Evolutionary conservation across 176 grass and related monocot genomes (phyloP), one percentile per base, ranked within the genome.

Genomic region (Oryza glumipatula): DNA sequence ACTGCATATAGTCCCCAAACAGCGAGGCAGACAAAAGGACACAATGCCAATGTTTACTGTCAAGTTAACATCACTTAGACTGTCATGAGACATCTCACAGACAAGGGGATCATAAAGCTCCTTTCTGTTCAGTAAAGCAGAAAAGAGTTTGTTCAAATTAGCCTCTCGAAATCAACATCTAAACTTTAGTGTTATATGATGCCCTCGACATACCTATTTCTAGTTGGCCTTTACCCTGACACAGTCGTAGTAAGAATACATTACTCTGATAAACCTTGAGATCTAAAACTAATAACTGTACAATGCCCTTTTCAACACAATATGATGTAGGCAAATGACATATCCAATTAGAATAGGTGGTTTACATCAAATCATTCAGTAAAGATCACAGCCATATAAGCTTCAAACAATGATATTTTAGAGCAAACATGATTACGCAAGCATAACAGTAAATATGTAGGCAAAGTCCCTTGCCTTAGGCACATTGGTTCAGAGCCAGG

Each of bases 181-280:
- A 88, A 65, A 65, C 26, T 69, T 68, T 46, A 19, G 76, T 21
- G 17, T 46, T 54, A 81, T 6, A 36, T 46, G 16, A 81, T 36
- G 12, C 5, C 21, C 12, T 7, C n/a, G 30, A 0, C 64, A 60
- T 13, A 65, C 70, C 5, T 19, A 21, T n/a, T 67, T 73, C 14
- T 78, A 47, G 44, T 51, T 49, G 15, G 39, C 6, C 16, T 56
- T 61, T 64, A 11, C 15, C 3, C 39, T 23, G 68, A 65, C 2
- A 6, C 13, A 78, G 21, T 76, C 35, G 15, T 69, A 66, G 24
- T 44, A 80, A 1, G n/a, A 86, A 7, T 39, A 38, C 7, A 10
- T 3, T 5, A 68, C 38, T 28, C 46, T 26, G 9, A 73, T n/a
- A 39, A 66, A 39, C 23, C 45, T 21, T 32, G 47, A 72, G 54